Evolutionary conservation across 176 grass and related monocot genomes (phyloP).

Genomic region (Tuctoria greenei): DNA sequence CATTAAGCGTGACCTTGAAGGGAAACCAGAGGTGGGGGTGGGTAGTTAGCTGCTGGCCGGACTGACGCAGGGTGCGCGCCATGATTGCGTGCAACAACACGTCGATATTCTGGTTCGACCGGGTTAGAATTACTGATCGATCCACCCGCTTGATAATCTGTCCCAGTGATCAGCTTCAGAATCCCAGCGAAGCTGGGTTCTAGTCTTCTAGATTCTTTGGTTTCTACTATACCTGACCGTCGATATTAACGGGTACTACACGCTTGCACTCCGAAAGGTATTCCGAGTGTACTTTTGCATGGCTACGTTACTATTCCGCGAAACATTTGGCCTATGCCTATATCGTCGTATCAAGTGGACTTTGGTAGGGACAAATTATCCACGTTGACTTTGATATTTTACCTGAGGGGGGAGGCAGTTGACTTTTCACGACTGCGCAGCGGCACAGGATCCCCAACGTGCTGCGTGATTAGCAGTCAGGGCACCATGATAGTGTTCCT

Average conservation of each 20-base stretch:
- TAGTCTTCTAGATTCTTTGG: no score
- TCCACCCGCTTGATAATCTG: neutral
- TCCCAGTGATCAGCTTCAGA: neutral
- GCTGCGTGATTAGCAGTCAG: conserved; percentile 15
- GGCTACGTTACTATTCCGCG: neutral
- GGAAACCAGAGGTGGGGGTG: neutral
- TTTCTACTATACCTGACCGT: neutral
- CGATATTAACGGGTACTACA: neutral
- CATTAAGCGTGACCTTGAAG: conserved; percentile 36
- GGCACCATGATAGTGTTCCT: conserved; percentile 3
- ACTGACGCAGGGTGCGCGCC: neutral
- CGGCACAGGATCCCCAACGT: conserved; percentile 6
- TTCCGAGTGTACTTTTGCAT: neutral
- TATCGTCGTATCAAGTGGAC: neutral
- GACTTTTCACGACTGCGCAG: neutral
- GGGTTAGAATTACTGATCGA: neutral
- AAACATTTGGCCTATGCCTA: neutral
- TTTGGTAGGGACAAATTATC: neutral
- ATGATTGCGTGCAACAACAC: conserved; percentile 1
- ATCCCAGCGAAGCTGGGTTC: neutral
- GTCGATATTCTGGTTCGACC: neutral
- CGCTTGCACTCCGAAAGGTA: neutral
- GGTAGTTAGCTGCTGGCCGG: neutral
- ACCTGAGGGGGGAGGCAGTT: neutral
- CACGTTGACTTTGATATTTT: conserved; percentile 21